Evolutionary conservation across 345 rosid species (phyloP).

Genomic region (Bretschneidera sinensis): DNA sequence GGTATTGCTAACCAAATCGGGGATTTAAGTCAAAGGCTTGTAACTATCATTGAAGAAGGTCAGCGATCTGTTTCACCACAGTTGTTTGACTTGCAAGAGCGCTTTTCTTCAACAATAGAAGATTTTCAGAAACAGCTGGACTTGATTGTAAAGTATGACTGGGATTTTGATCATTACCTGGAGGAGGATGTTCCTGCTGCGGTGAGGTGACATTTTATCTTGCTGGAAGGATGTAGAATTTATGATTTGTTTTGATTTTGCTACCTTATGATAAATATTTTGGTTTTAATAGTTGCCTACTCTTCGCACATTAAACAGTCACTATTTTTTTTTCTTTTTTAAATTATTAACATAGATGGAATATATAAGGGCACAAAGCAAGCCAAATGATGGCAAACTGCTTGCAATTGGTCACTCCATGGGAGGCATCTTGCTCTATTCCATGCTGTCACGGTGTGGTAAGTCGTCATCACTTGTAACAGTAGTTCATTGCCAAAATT

Average conservation of each 20-base stretch:
- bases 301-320: not conserved
- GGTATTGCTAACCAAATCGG: slow-evolving; percentile 62
- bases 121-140: slow-evolving; percentile 95
- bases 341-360: slow-evolving; percentile 49
- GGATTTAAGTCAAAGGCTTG: slow-evolving; percentile 68
- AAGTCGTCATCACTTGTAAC: slow-evolving; percentile 21
- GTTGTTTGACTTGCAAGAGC: slow-evolving; percentile 76
- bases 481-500: not conserved
- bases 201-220: slow-evolving; percentile 74
- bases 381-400: slow-evolving; percentile 61
- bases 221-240: slow-evolving; percentile 28
- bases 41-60: slow-evolving; percentile 72
- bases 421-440: slow-evolving; percentile 80
- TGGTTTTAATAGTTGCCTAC: not conserved
- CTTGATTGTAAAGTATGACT: slow-evolving; percentile 76
- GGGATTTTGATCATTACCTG: slow-evolving; percentile 94
- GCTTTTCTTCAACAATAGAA: slow-evolving; percentile 68
- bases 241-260: slow-evolving; percentile 8
- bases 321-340: not conserved
- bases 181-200: slow-evolving; percentile 98
- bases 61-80: slow-evolving; percentile 79
- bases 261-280: slow-evolving; percentile 2
- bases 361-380: slow-evolving; percentile 44
- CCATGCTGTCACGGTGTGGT: slow-evolving; percentile 58
- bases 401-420: slow-evolving; percentile 77